These are phyloP conservation scores for Fusarium piperis DNA, from an alignment of 2,329 filamentous ascomycete species.

Conservation along the genomic window DNA sequence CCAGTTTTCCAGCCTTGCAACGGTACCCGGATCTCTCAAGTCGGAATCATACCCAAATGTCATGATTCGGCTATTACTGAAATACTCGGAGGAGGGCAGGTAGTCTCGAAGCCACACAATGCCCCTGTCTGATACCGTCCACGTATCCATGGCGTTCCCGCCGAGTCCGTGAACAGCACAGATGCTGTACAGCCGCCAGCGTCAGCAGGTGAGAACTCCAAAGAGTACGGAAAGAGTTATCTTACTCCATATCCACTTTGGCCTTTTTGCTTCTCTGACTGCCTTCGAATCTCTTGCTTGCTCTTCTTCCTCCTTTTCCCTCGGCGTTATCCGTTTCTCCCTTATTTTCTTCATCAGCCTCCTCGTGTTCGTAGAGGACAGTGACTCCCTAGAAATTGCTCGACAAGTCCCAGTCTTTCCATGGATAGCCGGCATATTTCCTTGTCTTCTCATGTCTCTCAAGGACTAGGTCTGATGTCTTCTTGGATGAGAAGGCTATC, in stretches of 20 bases:
- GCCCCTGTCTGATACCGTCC: not conserved
- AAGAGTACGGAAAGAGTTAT: not conserved
- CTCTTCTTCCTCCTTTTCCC: too few relatives aligned
- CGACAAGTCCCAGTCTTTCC: not conserved
- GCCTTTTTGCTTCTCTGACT: not conserved
- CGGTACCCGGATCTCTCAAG: not conserved
- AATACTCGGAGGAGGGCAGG: not conserved
- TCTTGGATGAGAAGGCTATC: not conserved
- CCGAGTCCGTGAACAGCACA: not conserved
- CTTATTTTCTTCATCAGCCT: not conserved
- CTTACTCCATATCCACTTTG: not conserved
- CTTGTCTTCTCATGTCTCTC: not conserved
- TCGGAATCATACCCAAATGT: not conserved
- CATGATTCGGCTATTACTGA: not conserved
- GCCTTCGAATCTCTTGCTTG: too few relatives aligned
- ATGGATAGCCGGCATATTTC: not conserved
- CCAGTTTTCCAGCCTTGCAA: not conserved
- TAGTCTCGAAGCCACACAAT: not conserved
- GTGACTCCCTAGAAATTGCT: not conserved
- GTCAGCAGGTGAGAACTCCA: not conserved
- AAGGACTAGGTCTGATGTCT: fast-evolving
- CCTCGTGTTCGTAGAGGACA: not conserved
- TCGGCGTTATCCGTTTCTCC: not conserved
- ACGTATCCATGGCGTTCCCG: not conserved
- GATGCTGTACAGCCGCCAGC: not conserved